Percentiles rank a stretch among this genome's conserved stretches.
These are phyloP conservation scores for Ascosphaera acerosa DNA, from an alignment of 2,329 filamentous ascomycete species.

Conservation along the genomic window DNA sequence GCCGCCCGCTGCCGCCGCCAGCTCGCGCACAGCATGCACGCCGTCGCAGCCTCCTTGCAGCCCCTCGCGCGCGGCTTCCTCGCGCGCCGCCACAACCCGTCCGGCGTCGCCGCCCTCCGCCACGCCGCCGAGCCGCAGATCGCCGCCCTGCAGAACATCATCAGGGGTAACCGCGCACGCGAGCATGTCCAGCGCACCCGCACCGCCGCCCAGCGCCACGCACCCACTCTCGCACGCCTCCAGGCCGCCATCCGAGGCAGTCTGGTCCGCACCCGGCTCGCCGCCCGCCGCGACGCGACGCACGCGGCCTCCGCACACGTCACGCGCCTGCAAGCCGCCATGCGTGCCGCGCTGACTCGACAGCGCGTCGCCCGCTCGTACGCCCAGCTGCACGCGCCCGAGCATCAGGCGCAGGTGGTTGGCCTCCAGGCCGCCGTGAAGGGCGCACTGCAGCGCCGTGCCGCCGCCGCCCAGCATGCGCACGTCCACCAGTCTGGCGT, in stretches of 20 bases:
- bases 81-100: slow-evolving; percentile 36
- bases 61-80: slow-evolving; percentile 55
- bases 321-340: slow-evolving; percentile 26
- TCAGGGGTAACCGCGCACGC: slow-evolving; percentile 31
- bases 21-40: slow-evolving; percentile 62
- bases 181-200: slow-evolving; percentile 19
- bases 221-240: slow-evolving; percentile 22
- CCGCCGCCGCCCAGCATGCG: slow-evolving; percentile 29
- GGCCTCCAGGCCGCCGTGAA: slow-evolving; percentile 30
- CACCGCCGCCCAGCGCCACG: slow-evolving; percentile 15
- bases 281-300: slow-evolving; percentile 32
- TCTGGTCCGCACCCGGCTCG: slow-evolving; percentile 17
- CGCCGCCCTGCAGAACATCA: slow-evolving; percentile 54
- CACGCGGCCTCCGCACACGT: slow-evolving; percentile 39
- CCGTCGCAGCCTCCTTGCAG: slow-evolving; percentile 57
- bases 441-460: slow-evolving; percentile 26
- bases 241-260: slow-evolving; percentile 31
- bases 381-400: background rate
- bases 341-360: slow-evolving; percentile 23
- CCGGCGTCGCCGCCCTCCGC: slow-evolving; percentile 43
- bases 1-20: slow-evolving; percentile 68
- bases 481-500: slow-evolving; percentile 30
- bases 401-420: slow-evolving; percentile 1
- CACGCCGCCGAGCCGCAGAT: slow-evolving; percentile 45
- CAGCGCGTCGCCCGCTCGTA: background rate